Evolutionary conservation across 768 basidiomycete genomes (phyloP).

Genomic region (Boletus patriciae): DNA sequence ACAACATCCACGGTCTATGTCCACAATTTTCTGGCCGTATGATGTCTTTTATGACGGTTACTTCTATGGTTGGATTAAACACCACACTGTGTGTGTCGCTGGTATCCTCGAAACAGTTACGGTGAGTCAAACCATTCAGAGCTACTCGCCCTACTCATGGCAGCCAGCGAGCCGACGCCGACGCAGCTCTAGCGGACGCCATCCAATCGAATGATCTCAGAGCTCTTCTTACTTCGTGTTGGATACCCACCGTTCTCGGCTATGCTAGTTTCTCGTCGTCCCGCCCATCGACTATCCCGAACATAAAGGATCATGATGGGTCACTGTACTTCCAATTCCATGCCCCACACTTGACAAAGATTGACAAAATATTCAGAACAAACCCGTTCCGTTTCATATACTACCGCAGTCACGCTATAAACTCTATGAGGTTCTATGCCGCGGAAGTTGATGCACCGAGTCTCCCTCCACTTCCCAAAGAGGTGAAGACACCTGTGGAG

Average conservation of each 20-base stretch:
- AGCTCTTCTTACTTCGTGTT: conserved; percentile 15
- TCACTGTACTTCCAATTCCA: conserved; percentile 13
- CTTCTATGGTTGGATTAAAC: conserved; percentile 58
- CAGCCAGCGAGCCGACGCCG: conserved; percentile 18
- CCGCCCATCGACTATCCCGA: conserved; percentile 23
- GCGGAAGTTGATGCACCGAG: conserved; percentile 40
- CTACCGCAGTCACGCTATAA: conserved; percentile 54
- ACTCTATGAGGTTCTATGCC: conserved; percentile 65
- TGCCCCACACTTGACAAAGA: background rate
- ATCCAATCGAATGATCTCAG: conserved; percentile 22
- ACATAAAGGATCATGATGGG: conserved; percentile 34
- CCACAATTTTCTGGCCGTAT: conserved; percentile 58
- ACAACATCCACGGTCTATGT: conserved; percentile 22
- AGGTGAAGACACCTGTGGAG: conserved; percentile 24
- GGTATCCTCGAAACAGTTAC: conserved; percentile 43
- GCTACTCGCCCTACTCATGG: conserved; percentile 2
- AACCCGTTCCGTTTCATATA: conserved; percentile 39
- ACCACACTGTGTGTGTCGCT: conserved; percentile 47
- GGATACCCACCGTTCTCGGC: conserved; percentile 32
- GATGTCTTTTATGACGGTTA: conserved; percentile 48
- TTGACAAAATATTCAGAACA: conserved; percentile 13
- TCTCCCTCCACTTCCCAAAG: conserved; percentile 14
- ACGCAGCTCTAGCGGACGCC: conserved; percentile 5
- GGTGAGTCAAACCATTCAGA: conserved; percentile 26
- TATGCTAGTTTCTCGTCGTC: conserved; percentile 21